phyloP scores from a whole-genome alignment of 495 filamentous ascomycete species.

The Arthonia radiata region DNA sequence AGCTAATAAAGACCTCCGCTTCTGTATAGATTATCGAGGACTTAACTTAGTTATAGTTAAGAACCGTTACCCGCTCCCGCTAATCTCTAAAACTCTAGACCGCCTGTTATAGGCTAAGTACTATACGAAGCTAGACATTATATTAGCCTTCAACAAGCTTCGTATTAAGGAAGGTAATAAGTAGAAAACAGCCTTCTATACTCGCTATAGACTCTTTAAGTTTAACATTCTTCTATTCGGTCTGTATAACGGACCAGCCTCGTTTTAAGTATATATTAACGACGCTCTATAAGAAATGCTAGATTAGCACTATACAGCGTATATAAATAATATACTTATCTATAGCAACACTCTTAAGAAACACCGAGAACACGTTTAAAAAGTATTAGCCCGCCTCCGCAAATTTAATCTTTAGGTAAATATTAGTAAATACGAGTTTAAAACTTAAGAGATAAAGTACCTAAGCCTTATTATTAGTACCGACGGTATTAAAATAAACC shows the following conservation, averaged over 20 bases:
- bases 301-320: slow-evolving; percentile 9
- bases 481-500: slow-evolving; percentile 9
- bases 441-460: slow-evolving; percentile 7
- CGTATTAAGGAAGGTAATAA: slow-evolving; percentile 11
- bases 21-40: slow-evolving; percentile 10
- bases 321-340: slow-evolving; percentile 16
- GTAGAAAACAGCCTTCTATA: slow-evolving; percentile 15
- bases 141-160: slow-evolving; percentile 16
- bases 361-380: slow-evolving; percentile 7
- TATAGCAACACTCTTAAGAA: slow-evolving; percentile 9
- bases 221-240: slow-evolving; percentile 10
- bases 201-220: slow-evolving; percentile 10
- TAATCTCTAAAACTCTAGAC: slow-evolving; percentile 8
- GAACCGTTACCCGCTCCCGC: slow-evolving; percentile 8
- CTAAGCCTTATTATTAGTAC: slow-evolving; percentile 9
- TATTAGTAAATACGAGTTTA: slow-evolving; percentile 13
- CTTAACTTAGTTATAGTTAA: slow-evolving; percentile 7
- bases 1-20: slow-evolving; percentile 4
- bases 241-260: slow-evolving; percentile 7
- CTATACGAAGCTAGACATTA: slow-evolving; percentile 12
- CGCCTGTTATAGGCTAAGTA: slow-evolving; percentile 5
- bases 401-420: slow-evolving; percentile 7
- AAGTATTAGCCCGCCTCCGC: slow-evolving; percentile 7
- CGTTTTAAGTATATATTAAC: slow-evolving; percentile 15
- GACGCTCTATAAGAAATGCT: slow-evolving; percentile 8